Evolutionary conservation across 116 monocot genomes (phyloP), one percentile per base, ranked within the genome.

Genomic region (Iris pallida): DNA sequence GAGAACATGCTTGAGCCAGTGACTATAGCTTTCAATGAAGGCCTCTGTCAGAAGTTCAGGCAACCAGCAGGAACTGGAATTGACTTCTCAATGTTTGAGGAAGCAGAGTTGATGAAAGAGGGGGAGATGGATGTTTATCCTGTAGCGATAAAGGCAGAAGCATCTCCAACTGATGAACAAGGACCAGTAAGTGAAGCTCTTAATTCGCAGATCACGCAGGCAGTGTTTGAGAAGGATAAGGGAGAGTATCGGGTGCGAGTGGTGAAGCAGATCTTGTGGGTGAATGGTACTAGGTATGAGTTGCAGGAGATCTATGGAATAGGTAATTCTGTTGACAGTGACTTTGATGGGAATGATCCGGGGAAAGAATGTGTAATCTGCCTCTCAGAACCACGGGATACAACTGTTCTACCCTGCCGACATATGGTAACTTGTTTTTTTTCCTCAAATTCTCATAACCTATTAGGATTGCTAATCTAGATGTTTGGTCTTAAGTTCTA

Each of bases 241-340:
- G 86, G 92, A 0, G 77, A 83, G 16, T 89, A 88, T 64, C 80
- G 73, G 15, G 81, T 86, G n/a, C 78, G 79, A 12, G 92, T 89
- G 14, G 76, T 79, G 53, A 89, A 89, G 71, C 96, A 96, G 75
- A 92, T 87, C 46, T 75, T 96, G 65, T 96, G 89, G 86, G 89
- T 85, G 13, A 80, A 79, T 70, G 80, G 75, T 62, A 79, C 69
- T 57, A 66, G 92, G 68, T 96, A 92, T 66, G 92, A 96, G 60
- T 63, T 96, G 82, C 96, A 96, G 55, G 92, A 96, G 77, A 96
- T 96, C 16, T 96, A 96, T 70, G 92, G 96, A 48, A 96, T 96
- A 45, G 96, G 92, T 2, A 89, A 89, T 71, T 91, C 96, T 5
- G 80, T 91, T 70, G 91, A 89, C 9, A 63, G 74, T 55, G 88